phyloP scores from a whole-genome alignment of 2,329 filamentous ascomycete species.

The Scedosporium boydii region DNA sequence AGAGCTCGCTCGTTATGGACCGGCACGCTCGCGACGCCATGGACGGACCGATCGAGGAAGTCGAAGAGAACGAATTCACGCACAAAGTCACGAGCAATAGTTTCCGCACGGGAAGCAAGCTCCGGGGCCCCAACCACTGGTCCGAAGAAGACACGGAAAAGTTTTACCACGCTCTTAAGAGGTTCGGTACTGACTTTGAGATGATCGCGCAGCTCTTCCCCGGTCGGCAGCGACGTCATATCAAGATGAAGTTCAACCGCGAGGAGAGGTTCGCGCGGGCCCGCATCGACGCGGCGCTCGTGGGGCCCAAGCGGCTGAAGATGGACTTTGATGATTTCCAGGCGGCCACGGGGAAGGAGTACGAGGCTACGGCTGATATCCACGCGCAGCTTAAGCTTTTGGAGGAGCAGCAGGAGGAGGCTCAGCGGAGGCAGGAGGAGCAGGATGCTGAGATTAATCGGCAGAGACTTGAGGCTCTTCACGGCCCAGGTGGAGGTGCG shows the following conservation, averaged over 20 bases:
- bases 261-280: constrained; percentile 61
- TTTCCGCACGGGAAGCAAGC: constrained; percentile 52
- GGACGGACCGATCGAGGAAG: constrained; percentile 46
- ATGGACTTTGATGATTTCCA: constrained; percentile 55
- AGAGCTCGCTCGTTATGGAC: constrained; percentile 58
- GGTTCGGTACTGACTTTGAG: constrained; percentile 77
- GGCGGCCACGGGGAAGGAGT: constrained; percentile 40
- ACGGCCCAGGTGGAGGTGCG: constrained; percentile 10
- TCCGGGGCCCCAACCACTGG: constrained; percentile 59
- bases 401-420: constrained; percentile 34
- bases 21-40: constrained; percentile 53
- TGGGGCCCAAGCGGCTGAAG: constrained; percentile 44
- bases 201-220: constrained; percentile 72
- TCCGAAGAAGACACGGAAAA: constrained; percentile 59
- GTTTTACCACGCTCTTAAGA: constrained; percentile 65
- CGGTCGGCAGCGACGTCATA: constrained; percentile 58
- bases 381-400: constrained; percentile 43
- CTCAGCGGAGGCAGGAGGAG: constrained; percentile 31
- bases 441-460: constrained; percentile 37
- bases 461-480: constrained; percentile 24
- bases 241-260: constrained; percentile 76
- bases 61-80: constrained; percentile 74
- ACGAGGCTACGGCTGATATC: constrained; percentile 45
- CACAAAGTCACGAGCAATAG: constrained; percentile 59
- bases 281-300: constrained; percentile 55